These are phyloP conservation scores for Neoascochyta sp. DNA, from an alignment of 2,329 filamentous ascomycete species.

Conservation along the genomic window DNA sequence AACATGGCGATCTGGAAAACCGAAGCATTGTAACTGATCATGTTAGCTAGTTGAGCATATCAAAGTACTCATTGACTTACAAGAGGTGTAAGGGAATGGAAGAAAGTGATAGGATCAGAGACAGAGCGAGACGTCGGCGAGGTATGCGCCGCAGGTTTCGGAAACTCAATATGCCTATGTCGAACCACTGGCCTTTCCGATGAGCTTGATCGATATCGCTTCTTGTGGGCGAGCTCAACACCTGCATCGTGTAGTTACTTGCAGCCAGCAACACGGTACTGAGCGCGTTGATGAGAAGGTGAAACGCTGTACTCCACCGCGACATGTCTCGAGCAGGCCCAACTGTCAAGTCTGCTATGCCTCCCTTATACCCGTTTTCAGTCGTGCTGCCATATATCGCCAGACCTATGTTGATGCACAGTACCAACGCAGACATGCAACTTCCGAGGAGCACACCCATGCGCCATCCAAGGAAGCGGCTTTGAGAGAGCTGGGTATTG, in stretches of 20 bases:
- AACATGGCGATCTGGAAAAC: slow-evolving; percentile 12
- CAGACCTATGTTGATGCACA: slow-evolving; percentile 13
- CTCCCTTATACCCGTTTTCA: neutral
- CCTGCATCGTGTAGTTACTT: slow-evolving; percentile 28
- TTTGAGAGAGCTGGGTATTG: too few species aligned
- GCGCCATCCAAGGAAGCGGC: slow-evolving; percentile 17
- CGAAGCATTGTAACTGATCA: slow-evolving; percentile 19
- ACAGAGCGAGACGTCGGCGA: slow-evolving; percentile 4
- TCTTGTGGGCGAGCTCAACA: slow-evolving; percentile 19
- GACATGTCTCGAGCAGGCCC: slow-evolving; percentile 1
- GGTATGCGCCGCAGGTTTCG: slow-evolving; percentile 34
- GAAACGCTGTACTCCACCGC: slow-evolving; percentile 23
- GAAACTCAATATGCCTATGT: slow-evolving; percentile 41
- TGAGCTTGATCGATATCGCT: slow-evolving; percentile 20
- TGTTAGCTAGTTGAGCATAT: too few species aligned
- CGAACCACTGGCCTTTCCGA: slow-evolving; percentile 37
- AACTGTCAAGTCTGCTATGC: slow-evolving; percentile 1
- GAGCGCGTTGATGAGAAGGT: slow-evolving; percentile 50
- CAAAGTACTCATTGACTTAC: slow-evolving; percentile 13
- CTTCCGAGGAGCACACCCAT: slow-evolving; percentile 16
- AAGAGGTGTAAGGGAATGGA: slow-evolving; percentile 40
- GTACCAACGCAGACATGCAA: slow-evolving; percentile 12
- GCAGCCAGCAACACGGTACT: slow-evolving; percentile 25
- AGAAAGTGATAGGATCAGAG: slow-evolving; percentile 14
- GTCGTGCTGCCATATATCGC: neutral